Percentiles rank a stretch among this genome's conserved stretches.
Evolutionary conservation across 2,329 filamentous ascomycete species (phyloP).

Genomic region (Sarocladiaceae sp.): DNA sequence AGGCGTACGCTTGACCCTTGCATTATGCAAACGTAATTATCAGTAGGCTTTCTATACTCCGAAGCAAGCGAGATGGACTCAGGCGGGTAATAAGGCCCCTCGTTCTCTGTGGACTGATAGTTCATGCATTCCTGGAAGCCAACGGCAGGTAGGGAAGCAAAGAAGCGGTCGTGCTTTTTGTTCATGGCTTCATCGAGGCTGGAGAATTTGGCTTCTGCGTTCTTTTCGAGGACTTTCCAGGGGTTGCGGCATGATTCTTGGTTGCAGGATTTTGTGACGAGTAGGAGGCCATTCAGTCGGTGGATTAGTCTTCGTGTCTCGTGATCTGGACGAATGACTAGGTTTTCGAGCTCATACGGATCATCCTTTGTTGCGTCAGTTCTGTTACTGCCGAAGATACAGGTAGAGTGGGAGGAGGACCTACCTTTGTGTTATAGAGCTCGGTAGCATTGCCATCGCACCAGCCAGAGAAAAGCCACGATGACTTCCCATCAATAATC

Average conservation of each 20-base stretch:
- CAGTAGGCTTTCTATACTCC: no score
- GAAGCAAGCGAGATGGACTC: not conserved
- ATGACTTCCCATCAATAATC: slow-evolving; percentile 40
- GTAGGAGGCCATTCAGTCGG: slow-evolving; percentile 53
- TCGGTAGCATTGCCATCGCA: slow-evolving; percentile 41
- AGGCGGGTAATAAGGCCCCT: slow-evolving; percentile 8
- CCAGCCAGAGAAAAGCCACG: slow-evolving; percentile 52
- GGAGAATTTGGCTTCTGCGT: not conserved
- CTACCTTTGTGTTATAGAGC: slow-evolving; percentile 46
- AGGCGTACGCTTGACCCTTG: not conserved
- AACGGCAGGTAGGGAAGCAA: slow-evolving; percentile 10
- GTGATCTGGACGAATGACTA: not conserved
- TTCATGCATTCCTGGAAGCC: slow-evolving; percentile 13
- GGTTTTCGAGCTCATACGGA: not conserved
- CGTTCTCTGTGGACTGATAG: slow-evolving; percentile 11
- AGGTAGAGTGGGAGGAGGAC: slow-evolving; percentile 14
- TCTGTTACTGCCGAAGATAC: not conserved
- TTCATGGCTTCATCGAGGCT: slow-evolving; percentile 11
- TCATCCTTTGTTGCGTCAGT: not conserved
- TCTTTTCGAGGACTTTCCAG: slow-evolving; percentile 34
- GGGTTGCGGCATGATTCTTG: slow-evolving; percentile 46
- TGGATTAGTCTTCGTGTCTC: slow-evolving; percentile 26
- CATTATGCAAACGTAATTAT: not conserved
- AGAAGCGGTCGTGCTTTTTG: slow-evolving; percentile 12
- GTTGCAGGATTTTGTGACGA: slow-evolving; percentile 57